Evolutionary conservation across 108 stramenopile species (phyloP).

Genomic region (Seminavis robusta): DNA sequence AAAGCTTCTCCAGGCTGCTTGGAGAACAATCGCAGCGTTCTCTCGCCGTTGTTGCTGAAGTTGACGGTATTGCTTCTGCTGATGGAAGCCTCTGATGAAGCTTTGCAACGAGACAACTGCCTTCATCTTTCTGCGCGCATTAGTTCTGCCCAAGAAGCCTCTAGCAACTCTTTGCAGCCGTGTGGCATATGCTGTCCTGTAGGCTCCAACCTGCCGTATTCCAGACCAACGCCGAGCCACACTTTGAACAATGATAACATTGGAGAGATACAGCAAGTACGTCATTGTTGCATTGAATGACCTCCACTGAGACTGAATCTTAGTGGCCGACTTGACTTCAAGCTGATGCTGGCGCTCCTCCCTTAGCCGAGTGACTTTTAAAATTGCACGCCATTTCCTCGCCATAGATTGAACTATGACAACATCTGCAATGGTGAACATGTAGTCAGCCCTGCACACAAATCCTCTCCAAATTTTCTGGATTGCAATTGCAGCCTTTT

Average conservation of each 20-base stretch:
- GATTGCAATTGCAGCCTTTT: constrained; percentile 50
- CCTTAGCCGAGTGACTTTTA: no score
- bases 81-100: no score
- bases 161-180: no score
- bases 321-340: no score
- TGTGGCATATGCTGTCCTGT: no score
- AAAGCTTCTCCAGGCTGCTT: constrained; percentile 46
- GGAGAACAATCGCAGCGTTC: constrained; percentile 32
- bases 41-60: no score
- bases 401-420: constrained; percentile 54
- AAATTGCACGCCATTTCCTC: constrained; percentile 23
- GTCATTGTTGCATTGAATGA: constrained; percentile 33
- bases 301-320: constrained; percentile 53
- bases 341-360: constrained; percentile 3
- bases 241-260: constrained; percentile 60
- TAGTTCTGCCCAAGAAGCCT: no score
- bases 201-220: no score
- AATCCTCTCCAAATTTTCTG: constrained; percentile 65
- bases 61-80: no score
- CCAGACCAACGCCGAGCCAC: no score
- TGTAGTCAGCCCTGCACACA: constrained; percentile 50
- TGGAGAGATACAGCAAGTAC: constrained; percentile 54
- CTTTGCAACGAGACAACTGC: no score
- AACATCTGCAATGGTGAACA: constrained; percentile 58
- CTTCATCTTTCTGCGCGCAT: no score